Evolutionary conservation across 2,329 filamentous ascomycete species (phyloP), one percentile per base, ranked within the genome.

Genomic region (Penicillium sp.): DNA sequence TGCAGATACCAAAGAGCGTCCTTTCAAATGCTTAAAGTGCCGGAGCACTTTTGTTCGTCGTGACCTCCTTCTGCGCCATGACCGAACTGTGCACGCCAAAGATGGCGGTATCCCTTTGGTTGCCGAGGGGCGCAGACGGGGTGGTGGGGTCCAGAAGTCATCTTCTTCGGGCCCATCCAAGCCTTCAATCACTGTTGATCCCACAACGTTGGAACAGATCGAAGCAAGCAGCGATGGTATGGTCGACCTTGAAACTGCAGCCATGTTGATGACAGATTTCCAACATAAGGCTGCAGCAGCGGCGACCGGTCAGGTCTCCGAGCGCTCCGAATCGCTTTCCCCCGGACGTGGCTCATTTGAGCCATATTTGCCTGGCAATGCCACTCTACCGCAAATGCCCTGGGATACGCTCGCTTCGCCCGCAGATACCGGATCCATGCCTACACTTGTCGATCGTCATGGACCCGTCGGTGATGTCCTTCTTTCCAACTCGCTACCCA

Each of bases 21-120:
- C 92, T 25, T 98, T 98, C 77, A 96, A 96, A 67, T 98, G 92
- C 70, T 77, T 87, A 73, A 98, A 98, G 72, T 98, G 92, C 69
- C 79, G 89, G 61, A 95, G 89, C 74, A 98, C 92, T 45, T 98
- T 98, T 64, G 92, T 98, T 57, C 86, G 92, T 65, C 86, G 92
- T 68, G 92, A 98, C 70, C 77, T 98, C 47, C 81, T 98, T 36
- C 80, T 98, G 52, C 85, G 92, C 65, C 92, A 98, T 72, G 92
- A 98, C 68, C 85, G 92, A 59, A 98, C 92, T 50, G 92, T 98
- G 49, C 92, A 98, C 69, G 92, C 92, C 47, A 96, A 96, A 71
- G 92, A 98, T 71, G 90, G 90, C 54, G 90, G 92, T 51, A 79
- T 92, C 35, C 90, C 90, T 50, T 78, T 96, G 31, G 88, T 93